Evolutionary conservation across 169 alveolate species (phyloP), one percentile per base, ranked within the genome.

Genomic region (Babesia caballi): DNA sequence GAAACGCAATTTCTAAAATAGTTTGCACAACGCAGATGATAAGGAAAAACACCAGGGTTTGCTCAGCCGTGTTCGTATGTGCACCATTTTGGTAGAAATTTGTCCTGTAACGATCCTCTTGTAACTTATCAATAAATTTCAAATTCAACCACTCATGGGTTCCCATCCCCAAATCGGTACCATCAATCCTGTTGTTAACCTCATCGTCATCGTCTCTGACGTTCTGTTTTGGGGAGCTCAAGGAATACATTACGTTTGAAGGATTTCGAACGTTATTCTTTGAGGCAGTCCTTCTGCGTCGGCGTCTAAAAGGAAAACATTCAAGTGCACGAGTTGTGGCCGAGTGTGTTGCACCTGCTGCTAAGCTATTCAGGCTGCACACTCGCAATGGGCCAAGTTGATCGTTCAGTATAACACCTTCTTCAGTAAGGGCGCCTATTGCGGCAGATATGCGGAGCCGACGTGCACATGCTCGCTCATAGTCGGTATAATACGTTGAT

Each of bases 1-100:
- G 94, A 8, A 92, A 59, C 0, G 89, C 83, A 32, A 92, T 69
- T 42, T 85, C 86, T 32, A 88, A 76, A 19, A 93, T 56, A 12
- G 94, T 90, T 70, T 92, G 97, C 49, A 83, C 85, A 9, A 91
- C 92, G 52, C 91, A 92, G n/a, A 94, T 85, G 40, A 91, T 77
- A 12, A 92, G 81, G 60, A 92, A 93, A 19, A 93, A 91, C 38
- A 90, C 90, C 47, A 93, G 67, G 4, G 96, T 91, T 69, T 92
- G 94, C 67, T 93, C 97, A 28, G 90, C 92, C 12, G 95, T 85
- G 59, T 89, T 85, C 28, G 92, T 69, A 38, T 93, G 93, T 11
- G 95, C 71, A 28, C 86, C 77, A 61, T 91, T 89, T 60, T 92
- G 87, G 85, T 92, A 93, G 68, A 91, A 93, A 67, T 91, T 87